Base-by-base conservation (phyloP, 768 basidiomycete species). In the Artomyces pyxidatus region DNA sequence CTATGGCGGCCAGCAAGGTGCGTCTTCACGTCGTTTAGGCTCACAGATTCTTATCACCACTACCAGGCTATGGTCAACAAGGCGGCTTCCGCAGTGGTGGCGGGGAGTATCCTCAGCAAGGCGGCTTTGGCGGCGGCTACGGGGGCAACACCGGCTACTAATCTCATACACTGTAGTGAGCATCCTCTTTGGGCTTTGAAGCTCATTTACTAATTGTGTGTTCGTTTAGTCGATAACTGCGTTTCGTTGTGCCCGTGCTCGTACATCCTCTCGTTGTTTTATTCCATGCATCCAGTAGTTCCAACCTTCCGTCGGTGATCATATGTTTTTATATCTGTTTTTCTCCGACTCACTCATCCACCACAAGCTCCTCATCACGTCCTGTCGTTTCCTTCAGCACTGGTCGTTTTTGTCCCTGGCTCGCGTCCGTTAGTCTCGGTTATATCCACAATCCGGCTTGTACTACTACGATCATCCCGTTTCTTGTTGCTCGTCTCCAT, bases 381-480 rank as follows among this genome's bases (percentile, higher is more conserved):
- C 60, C 71, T 63, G 60, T 72, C 65, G 29, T 67, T 67, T 62
- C 59, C 54, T 59, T 59, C 60, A 65, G 65, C 66, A 66, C 66
- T 63, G 54, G 68, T 71, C 69, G 66, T 64, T 62, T 63, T 64
- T 59, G 62, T 65, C 58, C 62, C 56, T 59, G 65, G 65, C 63
- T 67, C 65, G 64, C 47, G 48, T 56, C 64, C 59, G 60, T 49
- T 51, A 59, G 64, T 66, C 66, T 68, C 63, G 64, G 65, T 68
- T 58, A 61, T 60, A 63, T 51, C 62, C 61, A 63, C 64, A 63
- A 68, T 67, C 65, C 69, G 64, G 63, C 66, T 61, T 73, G 71
- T 73, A 73, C 71, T 70, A 68, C 61, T 72, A 70, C 63, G 65
- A 61, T 55, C 54, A 38, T 45, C 35, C 17, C 39, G n/a, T 42